Evolutionary conservation across 805 yeast genomes (phyloP), one percentile per base, ranked within the genome.

Genomic region (Yamadazyma phyllophila): DNA sequence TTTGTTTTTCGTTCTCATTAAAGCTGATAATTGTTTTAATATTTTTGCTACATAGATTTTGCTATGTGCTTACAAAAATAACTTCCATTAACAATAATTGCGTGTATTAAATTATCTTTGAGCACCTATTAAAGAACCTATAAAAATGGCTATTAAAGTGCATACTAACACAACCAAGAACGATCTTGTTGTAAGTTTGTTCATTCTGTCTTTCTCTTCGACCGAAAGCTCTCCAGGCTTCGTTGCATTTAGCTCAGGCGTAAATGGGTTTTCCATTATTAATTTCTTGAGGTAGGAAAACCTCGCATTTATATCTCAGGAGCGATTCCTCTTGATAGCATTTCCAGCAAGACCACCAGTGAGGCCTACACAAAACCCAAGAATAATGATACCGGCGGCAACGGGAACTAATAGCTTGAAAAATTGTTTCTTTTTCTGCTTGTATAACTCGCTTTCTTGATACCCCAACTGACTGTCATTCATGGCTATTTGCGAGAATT

Each of bases 261-360:
- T 17, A 17, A 16, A 17, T 16, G 38, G 38, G 16, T 35, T 35
- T 35, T 35, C 38, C 24, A 35, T 35, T 35, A 12, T 20, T 7
- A 13, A 17, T 11, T 35, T 35, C 16, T 35, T 13, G 17, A 15
- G 15, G 13, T 11, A 12, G 32, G 36, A 15, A 32, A n/a, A 9
- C 36, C 15, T 32, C 13, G 16, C 12, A 32, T 32, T 32, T 32
- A 17, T 35, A 35, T 35, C 15, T 20, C 14, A 16, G 26, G 17
- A 35, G 27, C 38, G 26, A 35, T 35, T 35, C 8, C 14, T 20
- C 10, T 20, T 16, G 26, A 35, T 35, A 12, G 38, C 38, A 35
- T 35, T 35, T 17, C 38, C 38, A 5, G 26, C 38, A 35, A 35
- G 38, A 17, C 38, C 36, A 33, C 36, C 38, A 17, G 27, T 16